Evolutionary conservation across 139 green algal genomes (phyloP), one percentile per base, ranked within the genome.

Genomic region (Trebouxia sp.): DNA sequence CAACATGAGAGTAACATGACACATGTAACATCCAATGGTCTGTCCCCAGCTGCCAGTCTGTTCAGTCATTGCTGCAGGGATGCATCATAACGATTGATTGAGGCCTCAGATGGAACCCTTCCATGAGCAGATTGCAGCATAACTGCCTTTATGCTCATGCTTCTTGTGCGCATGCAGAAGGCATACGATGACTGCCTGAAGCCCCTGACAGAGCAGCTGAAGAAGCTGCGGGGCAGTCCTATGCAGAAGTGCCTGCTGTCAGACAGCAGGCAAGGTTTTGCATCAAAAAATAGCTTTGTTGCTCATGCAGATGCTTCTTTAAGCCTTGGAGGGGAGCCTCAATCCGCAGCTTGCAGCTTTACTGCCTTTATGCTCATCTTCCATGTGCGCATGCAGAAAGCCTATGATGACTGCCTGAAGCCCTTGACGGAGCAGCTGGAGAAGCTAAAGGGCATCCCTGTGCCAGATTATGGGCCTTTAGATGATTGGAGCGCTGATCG

Each of bases 391-490:
- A 22, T 69, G 56, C 38, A 77, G 69, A 77, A 28, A 15, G 41
- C 42, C 0, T 37, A 56, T 38, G 69, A 77, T 10, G 42, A 26
- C 20, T 9, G 35, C 28, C 26, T 77, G 69, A 77, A 77, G 28
- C 69, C 69, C 7, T 28, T 77, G 41, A 55, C n/a, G 6, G 41
- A 77, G 69, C 69, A 77, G 26, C 42, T 77, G 69, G 42, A 39
- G 69, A 51, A 53, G 41, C 26, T 77, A 11, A 28, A 35, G 43
- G 41, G 69, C 26, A 39, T 77, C 4, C 69, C 69, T n/a, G 69
- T 77, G 69, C 69, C 69, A 5, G 69, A 77, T 26, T 77, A 56
- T 55, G 69, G 69, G 12, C 69, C 69, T 24, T 22, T 77, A 1
- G 69, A 51, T 28, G 69, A 77, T 1, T 77, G 69, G 69, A 24